Base-by-base conservation (phyloP, 2,329 filamentous ascomycete genomes). In the Aspergillus aculeatinus region DNA sequence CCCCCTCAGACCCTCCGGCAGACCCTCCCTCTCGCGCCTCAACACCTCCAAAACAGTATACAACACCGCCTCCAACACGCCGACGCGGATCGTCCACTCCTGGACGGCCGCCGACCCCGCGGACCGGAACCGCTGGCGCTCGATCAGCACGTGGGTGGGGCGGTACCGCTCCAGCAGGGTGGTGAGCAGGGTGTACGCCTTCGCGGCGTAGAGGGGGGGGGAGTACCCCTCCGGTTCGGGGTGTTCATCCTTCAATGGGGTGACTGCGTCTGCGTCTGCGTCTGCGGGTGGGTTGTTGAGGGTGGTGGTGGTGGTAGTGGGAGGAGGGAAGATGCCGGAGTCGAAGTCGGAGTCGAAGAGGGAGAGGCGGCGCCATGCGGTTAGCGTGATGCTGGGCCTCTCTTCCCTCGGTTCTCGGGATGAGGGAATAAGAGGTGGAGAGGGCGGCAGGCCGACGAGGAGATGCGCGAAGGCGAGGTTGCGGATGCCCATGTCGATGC, bases 51-150 rank as follows among this genome's bases (percentile, higher is more conserved):
- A 74, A 12, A 87, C 82, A 9, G 89, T 88, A 79, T 92, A 89
- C 0, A 96, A 76, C 87, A 95, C 95, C 4, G 87, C 86, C 73
- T 96, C 91, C 23, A 96, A 83, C 68, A 89, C 88, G 65, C 94
- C 94, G 9, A 96, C 91, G 1, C 90, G 82, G 47, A 95, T 72
- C 3, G 91, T 94, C 91, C 91, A 96, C 75, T 96, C 90, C 61
- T 87, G 85, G 1, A 96, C 86, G 0, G 86, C 83, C 0, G 84
- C 77, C 0, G 78, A 82, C 9, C 89, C 85, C n/a, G 81, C 83
- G 2, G 86, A 87, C 2, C 91, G 87, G 58, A 81, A 87, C 11
- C 86, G 80, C 65, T 88, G 86, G 1, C 84, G 80, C 68, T 88
- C 86, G 59, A 96, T 92, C 1, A 95, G 78, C 31, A 96, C 80